phyloP scores from a whole-genome alignment of 148 eudicot genomes.

The Nyssa sinensis region DNA sequence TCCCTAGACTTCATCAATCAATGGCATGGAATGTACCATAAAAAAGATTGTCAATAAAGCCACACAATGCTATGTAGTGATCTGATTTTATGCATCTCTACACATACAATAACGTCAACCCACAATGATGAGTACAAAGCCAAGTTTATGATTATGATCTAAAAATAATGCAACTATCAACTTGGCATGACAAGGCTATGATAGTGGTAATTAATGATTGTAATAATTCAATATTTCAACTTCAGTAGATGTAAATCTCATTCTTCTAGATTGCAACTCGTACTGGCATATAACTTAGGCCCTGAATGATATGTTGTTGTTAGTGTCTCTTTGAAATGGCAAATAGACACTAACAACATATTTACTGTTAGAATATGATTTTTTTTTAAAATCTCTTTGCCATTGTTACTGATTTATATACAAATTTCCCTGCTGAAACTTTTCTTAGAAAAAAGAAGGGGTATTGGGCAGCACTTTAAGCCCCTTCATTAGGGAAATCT shows the following conservation, averaged over 20 bases:
- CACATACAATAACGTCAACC: not conserved
- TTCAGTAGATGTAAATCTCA: not conserved
- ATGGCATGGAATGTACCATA: not conserved
- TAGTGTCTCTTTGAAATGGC: too few species aligned
- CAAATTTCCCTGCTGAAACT: not conserved
- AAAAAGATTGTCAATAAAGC: slow-evolving; percentile 2
- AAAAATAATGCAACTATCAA: not conserved
- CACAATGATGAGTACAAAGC: not conserved
- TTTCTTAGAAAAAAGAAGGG: not conserved
- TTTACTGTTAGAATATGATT: too few species aligned
- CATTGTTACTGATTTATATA: not conserved
- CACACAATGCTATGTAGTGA: not conserved
- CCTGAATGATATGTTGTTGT: too few species aligned
- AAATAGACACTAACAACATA: too few species aligned
- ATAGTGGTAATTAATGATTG: not conserved
- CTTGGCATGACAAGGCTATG: not conserved
- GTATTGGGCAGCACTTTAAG: too few species aligned
- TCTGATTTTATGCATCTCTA: not conserved
- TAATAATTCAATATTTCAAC: not conserved
- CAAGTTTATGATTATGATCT: not conserved
- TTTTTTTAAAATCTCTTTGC: not conserved
- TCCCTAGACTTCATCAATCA: not conserved
- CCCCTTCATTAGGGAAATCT: too few species aligned
- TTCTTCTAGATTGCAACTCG: not conserved
- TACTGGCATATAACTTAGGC: slow-evolving; percentile 1